Base-by-base conservation (phyloP, 2,329 filamentous ascomycete genomes). In the Blumeria hordei region DNA sequence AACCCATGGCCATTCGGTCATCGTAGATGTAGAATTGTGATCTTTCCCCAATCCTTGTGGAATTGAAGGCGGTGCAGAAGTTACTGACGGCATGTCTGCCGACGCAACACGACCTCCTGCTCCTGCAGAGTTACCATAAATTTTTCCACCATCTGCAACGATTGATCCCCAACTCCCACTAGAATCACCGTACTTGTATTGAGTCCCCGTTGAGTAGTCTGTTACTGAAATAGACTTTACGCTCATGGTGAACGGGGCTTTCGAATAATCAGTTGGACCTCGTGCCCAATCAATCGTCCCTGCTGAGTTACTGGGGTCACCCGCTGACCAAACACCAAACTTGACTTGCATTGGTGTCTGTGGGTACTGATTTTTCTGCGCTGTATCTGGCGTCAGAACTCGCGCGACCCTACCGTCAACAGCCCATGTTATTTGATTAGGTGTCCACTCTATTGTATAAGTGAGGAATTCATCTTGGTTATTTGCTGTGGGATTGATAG, bases 341-440 rank as follows among this genome's bases (percentile, higher is more conserved):
- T 90, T 93, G 69, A 96, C 71, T 69, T 88, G 83, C 87, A 94
- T 94, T 3, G 92, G 92, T 0, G 88, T 88, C 70, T 98, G 92
- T 7, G 92, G 92, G 65, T 93, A 98, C 68, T 94, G 85, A 59
- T 73, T 74, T 55, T 72, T 65, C 58, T 81, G 76, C 57, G 88
- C 85, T 54, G 85, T 80, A 53, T 70, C 72, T 43, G 78, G 76
- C 50, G 75, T 80, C 57, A 95, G 74, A 10, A 84, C 83, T 57
- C 92, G 82, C 52, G 95, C 78, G 6, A 83, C 80, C 12, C 73
- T 77, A 56, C 82, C 85, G 65, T 84, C 85, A 58, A 94, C 85
- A 59, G 81, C 80, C 88, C 90, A 98, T 39, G 88, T 75, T 64
- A 95, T 83, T 64, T 88, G 81, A 55, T 83, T 76, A 41, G 80